These are phyloP conservation scores for Vicia faba DNA, from an alignment of 306 rosid species.

Conservation along the genomic window DNA sequence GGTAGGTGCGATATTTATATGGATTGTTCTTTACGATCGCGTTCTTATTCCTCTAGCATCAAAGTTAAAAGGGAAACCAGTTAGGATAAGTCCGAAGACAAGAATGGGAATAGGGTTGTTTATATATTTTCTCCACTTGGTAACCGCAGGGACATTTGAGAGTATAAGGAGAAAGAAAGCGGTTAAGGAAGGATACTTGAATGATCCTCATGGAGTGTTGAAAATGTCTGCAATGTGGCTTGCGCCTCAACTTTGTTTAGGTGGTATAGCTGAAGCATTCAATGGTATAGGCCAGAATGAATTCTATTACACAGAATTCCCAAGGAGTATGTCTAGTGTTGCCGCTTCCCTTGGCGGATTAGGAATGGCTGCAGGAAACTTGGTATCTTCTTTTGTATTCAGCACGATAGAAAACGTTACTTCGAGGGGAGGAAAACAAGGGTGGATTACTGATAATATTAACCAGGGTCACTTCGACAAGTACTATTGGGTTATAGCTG, in stretches of 20 bases:
- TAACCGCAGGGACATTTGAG: conserved; percentile 53
- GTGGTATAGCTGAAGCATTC: conserved; percentile 72
- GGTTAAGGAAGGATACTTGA: conserved; percentile 38
- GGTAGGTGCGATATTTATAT: conserved; percentile 40
- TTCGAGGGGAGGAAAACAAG: conserved; percentile 58
- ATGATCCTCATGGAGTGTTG: conserved; percentile 43
- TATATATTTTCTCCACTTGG: conserved; percentile 47
- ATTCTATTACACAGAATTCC: conserved; percentile 71
- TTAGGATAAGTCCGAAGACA: conserved; percentile 44
- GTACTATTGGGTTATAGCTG: conserved; percentile 56
- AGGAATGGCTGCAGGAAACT: conserved; percentile 59
- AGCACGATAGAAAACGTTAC: conserved; percentile 48
- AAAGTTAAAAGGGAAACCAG: conserved; percentile 56
- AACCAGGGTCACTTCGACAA: conserved; percentile 61
- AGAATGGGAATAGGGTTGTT: conserved; percentile 68
- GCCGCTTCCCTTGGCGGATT: conserved; percentile 54
- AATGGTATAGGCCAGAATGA: conserved; percentile 68
- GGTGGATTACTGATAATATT: conserved; percentile 62
- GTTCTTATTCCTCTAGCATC: conserved; percentile 61
- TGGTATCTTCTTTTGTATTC: conserved; percentile 52
- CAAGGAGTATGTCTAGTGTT: conserved; percentile 62
- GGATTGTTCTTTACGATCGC: conserved; percentile 64
- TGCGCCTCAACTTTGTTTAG: conserved; percentile 53
- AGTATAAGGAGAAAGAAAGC: conserved; percentile 48
- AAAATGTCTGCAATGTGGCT: conserved; percentile 74